Evolutionary conservation across 441 rosid species (phyloP).

Genomic region (Dalechampia spathulata): DNA sequence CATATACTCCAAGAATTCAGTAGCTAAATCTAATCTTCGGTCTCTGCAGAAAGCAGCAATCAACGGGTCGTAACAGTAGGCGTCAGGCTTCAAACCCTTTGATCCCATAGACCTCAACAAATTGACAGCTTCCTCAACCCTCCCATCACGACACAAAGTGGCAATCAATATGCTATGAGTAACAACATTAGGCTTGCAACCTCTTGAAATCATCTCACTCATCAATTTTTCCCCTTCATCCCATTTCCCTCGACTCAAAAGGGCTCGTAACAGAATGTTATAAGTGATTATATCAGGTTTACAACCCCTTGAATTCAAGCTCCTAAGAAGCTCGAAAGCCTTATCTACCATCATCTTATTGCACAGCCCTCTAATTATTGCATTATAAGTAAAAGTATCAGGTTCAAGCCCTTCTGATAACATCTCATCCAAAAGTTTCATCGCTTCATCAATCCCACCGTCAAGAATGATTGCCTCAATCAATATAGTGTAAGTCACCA

Average conservation of each 20-base stretch:
- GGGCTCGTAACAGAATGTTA: slow-evolving; percentile 50
- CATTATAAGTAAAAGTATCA: slow-evolving; percentile 59
- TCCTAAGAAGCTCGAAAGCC: slow-evolving; percentile 28
- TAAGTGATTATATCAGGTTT: slow-evolving; percentile 13
- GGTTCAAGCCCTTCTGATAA: slow-evolving; percentile 51
- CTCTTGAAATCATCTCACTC: slow-evolving; percentile 50
- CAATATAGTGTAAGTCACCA: slow-evolving; percentile 72
- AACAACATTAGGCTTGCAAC: slow-evolving; percentile 53
- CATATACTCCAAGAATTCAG: slow-evolving; percentile 60
- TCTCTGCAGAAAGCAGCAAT: slow-evolving; percentile 68
- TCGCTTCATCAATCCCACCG: slow-evolving; percentile 52
- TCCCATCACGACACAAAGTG: slow-evolving; percentile 56
- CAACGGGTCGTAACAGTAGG: slow-evolving; percentile 73
- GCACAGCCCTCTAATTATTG: slow-evolving; percentile 71
- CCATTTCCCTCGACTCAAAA: slow-evolving; percentile 62
- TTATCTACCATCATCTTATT: slow-evolving; percentile 47
- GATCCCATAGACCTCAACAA: slow-evolving; percentile 50
- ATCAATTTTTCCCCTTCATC: slow-evolving; percentile 56
- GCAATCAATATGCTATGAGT: slow-evolving; percentile 74
- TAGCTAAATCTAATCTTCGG: slow-evolving; percentile 64
- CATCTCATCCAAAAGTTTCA: slow-evolving; percentile 80
- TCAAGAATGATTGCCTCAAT: slow-evolving; percentile 59
- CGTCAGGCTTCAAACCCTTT: slow-evolving; percentile 59
- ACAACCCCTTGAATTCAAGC: too few species aligned
- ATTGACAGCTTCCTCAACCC: slow-evolving; percentile 49